phyloP scores from a whole-genome alignment of 805 yeast species.

The Ogataea nonfermentans region DNA sequence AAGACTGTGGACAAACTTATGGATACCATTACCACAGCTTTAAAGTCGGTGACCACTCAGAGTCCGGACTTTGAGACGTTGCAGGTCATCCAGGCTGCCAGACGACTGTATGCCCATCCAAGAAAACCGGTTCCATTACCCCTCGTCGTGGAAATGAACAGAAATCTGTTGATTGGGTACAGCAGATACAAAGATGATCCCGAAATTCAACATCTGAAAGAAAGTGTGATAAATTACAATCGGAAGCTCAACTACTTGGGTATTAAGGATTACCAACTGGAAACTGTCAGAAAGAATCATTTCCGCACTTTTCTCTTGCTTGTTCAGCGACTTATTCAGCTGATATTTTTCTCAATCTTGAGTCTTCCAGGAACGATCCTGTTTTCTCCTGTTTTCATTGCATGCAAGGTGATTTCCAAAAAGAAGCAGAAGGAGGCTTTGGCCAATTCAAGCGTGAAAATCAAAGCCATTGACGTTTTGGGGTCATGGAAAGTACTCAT shows the following conservation, averaged over 20 bases:
- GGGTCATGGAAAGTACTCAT: conserved; percentile 96
- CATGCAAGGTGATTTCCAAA: conserved; percentile 67
- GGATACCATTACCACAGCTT: conserved; percentile 61
- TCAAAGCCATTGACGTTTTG: conserved; percentile 86
- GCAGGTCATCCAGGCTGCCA: conserved; percentile 87
- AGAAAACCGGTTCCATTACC: conserved; percentile 73
- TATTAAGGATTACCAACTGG: conserved; percentile 70
- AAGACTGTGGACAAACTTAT: conserved; percentile 69
- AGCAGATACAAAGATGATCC: conserved; percentile 71
- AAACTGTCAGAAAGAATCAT: conserved; percentile 48
- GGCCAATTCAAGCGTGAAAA: conserved; percentile 82
- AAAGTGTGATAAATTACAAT: conserved; percentile 70
- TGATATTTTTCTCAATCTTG: conserved; percentile 53
- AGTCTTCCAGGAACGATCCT: conserved; percentile 85
- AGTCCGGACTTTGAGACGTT: conserved; percentile 86
- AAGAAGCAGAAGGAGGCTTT: conserved; percentile 75
- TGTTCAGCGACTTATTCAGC: conserved; percentile 52
- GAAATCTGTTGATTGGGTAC: conserved; percentile 82
- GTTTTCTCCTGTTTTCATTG: conserved; percentile 83
- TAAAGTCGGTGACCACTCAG: conserved; percentile 80
- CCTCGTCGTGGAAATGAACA: conserved; percentile 82
- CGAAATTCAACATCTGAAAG: conserved; percentile 57
- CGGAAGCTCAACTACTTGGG: conserved; percentile 59
- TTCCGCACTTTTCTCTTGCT: conserved; percentile 51
- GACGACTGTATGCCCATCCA: conserved; percentile 80